Conservation (phyloP, 306 rosid species). For the Gastrolobium villosum region DNA sequence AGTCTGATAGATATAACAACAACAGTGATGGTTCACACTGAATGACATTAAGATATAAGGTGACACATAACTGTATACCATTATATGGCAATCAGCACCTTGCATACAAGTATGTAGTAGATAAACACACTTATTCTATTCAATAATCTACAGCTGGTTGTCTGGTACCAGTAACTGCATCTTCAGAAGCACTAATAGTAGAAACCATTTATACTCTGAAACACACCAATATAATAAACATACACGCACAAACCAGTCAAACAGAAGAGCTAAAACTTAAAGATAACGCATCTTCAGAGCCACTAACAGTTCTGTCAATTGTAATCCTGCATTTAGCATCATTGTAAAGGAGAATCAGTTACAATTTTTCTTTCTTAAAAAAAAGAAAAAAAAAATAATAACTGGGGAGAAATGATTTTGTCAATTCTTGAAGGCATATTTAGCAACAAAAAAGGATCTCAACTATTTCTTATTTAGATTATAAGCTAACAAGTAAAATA, state of each 20-base stretch:
- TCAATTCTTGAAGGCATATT: constrained; percentile 4
- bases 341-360: background rate
- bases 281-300: constrained; percentile 37
- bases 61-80: background rate
- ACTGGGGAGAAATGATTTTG: background rate
- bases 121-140: constrained; percentile 31
- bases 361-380: background rate
- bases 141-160: background rate
- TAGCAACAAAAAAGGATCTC: background rate
- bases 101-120: constrained; percentile 6
- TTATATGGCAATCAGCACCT: background rate
- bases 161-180: constrained; percentile 8
- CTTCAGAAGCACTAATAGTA: background rate
- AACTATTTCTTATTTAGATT: background rate
- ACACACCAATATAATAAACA: constrained; percentile 15
- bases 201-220: constrained; percentile 35
- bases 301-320: constrained; percentile 13
- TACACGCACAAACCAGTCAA: constrained; percentile 40
- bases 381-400: too few species aligned
- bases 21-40: constrained; percentile 28
- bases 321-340: constrained; percentile 54
- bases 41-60: constrained; percentile 31
- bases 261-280: constrained; percentile 24
- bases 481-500: background rate
- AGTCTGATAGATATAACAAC: background rate